phyloP scores from a whole-genome alignment of 495 filamentous ascomycete species.

The Penicillium goetzii region DNA sequence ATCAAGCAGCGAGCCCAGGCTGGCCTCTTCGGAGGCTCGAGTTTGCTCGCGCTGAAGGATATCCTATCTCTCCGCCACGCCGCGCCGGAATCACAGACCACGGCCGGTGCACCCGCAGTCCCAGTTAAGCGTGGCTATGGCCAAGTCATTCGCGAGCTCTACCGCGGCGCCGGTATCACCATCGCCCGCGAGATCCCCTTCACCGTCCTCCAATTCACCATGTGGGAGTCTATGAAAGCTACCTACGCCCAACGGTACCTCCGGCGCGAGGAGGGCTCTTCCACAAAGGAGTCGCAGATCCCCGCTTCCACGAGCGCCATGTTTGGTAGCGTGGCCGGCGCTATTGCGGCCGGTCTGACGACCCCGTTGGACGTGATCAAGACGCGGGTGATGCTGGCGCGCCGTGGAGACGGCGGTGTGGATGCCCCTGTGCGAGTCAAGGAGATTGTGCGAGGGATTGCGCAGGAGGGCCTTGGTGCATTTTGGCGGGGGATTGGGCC shows the following conservation, averaged over 20 bases:
- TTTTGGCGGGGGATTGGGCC: conserved; percentile 91
- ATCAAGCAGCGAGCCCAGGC: conserved; percentile 97
- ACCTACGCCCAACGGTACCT: conserved; percentile 46
- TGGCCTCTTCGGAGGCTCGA: conserved; percentile 62
- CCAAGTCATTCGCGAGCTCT: conserved; percentile 79
- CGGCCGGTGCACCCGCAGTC: conserved; percentile 9
- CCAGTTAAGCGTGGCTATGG: conserved; percentile 41
- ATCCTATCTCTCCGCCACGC: conserved; percentile 63
- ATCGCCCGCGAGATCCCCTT: conserved; percentile 96
- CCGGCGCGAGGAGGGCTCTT: background rate
- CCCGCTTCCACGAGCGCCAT: conserved; percentile 79
- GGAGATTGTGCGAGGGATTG: conserved; percentile 65
- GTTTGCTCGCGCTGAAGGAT: conserved; percentile 59
- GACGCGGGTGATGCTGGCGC: conserved; percentile 90
- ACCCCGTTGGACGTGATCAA: conserved; percentile 97
- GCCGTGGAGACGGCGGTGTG: conserved; percentile 39
- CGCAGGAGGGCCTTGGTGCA: conserved; percentile 71
- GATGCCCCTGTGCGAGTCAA: conserved; percentile 56
- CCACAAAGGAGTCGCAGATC: conserved; percentile 42
- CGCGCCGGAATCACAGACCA: background rate
- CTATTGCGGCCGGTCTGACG: conserved; percentile 83
- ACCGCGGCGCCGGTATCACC: conserved; percentile 87
- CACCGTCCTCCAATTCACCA: conserved; percentile 92
- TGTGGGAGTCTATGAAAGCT: conserved; percentile 92
- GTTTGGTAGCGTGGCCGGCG: conserved; percentile 83